Conservation (phyloP, 192 early-diverging fungal species). For the Coemansia sp. region DNA sequence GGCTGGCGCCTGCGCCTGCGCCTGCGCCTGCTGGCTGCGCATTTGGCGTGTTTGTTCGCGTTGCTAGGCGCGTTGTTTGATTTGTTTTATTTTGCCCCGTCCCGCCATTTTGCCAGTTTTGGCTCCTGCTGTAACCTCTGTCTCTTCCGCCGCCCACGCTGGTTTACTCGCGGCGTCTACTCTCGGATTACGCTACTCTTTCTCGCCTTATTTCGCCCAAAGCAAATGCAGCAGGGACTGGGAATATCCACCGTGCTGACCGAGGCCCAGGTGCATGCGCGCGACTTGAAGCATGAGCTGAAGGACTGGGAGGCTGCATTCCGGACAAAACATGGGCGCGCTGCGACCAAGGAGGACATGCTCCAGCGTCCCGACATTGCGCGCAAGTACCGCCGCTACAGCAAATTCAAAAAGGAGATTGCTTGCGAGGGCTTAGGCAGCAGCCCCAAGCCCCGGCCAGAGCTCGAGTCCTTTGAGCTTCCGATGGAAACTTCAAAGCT, state of each 20-base stretch:
- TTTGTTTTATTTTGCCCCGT: no score
- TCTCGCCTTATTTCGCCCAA: not conserved
- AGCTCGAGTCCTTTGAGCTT: no score
- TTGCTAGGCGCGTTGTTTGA: conserved; percentile 1
- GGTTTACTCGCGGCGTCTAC: no score
- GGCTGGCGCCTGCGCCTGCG: no score
- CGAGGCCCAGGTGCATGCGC: conserved; percentile 6
- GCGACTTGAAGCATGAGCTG: conserved; percentile 42
- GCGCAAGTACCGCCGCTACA: conserved; percentile 40
- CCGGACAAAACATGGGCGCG: conserved; percentile 23
- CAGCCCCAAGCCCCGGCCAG: no score
- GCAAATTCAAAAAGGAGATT: conserved; percentile 24
- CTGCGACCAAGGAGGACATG: conserved; percentile 31
- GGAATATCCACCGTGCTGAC: not conserved
- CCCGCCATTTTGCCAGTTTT: not conserved
- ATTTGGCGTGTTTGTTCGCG: no score
- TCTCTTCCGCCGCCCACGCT: no score
- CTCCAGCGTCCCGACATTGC: conserved; percentile 22
- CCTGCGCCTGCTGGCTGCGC: no score
- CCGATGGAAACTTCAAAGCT: conserved; percentile 30
- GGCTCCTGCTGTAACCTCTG: no score
- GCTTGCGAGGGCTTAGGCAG: no score
- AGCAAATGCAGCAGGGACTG: not conserved
- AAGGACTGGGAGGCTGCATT: conserved; percentile 45
- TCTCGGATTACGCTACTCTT: no score